Evolutionary conservation across 1,284 basidiomycete genomes (phyloP).

Genomic region (Ceratobasidium sp.): DNA sequence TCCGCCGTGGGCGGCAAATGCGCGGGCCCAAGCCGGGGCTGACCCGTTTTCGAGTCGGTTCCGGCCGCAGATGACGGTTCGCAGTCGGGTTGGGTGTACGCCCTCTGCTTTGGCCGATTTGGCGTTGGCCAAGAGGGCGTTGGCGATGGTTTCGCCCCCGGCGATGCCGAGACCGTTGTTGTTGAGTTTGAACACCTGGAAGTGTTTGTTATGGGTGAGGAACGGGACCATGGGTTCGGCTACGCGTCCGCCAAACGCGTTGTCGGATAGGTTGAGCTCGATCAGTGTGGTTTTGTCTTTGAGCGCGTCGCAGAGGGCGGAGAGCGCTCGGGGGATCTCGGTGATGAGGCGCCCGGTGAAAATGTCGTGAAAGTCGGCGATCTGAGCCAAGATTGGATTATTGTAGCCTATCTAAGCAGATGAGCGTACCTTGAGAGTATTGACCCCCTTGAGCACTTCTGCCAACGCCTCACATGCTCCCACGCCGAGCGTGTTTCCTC

Average conservation of each 20-base stretch:
- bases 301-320: conserved; percentile 89
- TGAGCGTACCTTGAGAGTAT: conserved; percentile 74
- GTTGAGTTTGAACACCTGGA: conserved; percentile 90
- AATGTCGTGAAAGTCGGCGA: conserved; percentile 97
- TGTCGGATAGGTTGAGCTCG: conserved; percentile 94
- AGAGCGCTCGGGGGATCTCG: conserved; percentile 93
- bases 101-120: conserved; percentile 75
- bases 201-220: conserved; percentile 81
- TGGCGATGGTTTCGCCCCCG: conserved; percentile 88
- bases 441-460: conserved; percentile 80
- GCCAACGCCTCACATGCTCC: conserved; percentile 91
- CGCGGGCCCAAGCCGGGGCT: conserved; percentile 85
- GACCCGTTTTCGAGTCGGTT: conserved; percentile 95
- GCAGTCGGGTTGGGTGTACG: conserved; percentile 74
- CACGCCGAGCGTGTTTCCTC: conserved; percentile 96
- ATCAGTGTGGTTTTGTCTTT: conserved; percentile 83
- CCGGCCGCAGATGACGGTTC: conserved; percentile 90
- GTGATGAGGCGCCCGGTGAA: conserved; percentile 97
- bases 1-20: conserved; percentile 86
- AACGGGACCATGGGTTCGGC: conserved; percentile 95
- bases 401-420: too few species aligned
- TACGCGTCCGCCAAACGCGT: conserved; percentile 96
- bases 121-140: conserved; percentile 86
- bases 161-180: conserved; percentile 98
- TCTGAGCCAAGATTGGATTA: conserved; percentile 62